Percentiles rank a stretch among this genome's conserved stretches.
Conservation (phyloP, 148 eudicot genomes). For the Camellia lanceoleosa region DNA sequence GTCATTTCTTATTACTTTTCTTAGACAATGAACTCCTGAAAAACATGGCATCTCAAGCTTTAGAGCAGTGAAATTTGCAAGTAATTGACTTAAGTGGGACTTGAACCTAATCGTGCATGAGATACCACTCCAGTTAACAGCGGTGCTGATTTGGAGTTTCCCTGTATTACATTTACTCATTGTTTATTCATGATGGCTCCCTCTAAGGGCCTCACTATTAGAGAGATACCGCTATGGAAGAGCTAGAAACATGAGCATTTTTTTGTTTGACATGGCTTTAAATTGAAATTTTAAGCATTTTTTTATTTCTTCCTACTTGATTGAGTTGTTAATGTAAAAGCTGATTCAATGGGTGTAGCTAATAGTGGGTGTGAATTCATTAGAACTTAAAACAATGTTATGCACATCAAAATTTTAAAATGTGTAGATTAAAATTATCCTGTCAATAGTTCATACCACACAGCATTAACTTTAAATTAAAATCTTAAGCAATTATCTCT, state of each 20-base stretch:
- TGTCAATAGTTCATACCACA: no score
- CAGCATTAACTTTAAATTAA: no score
- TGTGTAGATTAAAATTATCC: no score
- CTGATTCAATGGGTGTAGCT: no score
- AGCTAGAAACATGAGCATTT: neutral
- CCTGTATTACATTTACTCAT: neutral
- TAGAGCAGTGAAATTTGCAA: neutral
- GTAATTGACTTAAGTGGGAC: constrained; percentile 1
- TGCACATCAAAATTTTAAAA: no score
- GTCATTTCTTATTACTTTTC: neutral
- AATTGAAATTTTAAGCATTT: neutral
- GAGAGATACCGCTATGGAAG: neutral
- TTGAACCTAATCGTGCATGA: neutral
- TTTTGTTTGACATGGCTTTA: neutral
- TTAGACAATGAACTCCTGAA: neutral
- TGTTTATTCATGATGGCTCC: neutral
- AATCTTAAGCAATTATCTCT: no score
- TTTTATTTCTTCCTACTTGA: no score
- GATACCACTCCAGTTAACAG: neutral
- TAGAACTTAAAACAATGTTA: no score
- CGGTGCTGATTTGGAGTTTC: neutral
- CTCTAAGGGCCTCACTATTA: neutral
- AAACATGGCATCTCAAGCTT: neutral
- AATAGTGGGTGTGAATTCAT: no score
- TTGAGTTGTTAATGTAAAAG: no score